Conservation (phyloP, 208 protist species). For the Phytomonas francai region DNA sequence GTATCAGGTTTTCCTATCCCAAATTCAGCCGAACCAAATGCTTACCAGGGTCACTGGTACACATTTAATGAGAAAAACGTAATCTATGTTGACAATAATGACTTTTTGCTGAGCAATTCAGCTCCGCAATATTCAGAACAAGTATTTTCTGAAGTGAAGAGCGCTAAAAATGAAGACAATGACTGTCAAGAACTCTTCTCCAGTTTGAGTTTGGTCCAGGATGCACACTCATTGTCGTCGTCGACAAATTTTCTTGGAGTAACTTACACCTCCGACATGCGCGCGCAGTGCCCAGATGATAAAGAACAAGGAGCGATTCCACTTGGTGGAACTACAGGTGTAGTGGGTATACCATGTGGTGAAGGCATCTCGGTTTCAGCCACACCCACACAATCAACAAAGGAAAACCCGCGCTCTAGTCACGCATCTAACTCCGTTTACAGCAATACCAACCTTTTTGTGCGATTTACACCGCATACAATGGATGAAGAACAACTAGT, state of each 20-base stretch:
- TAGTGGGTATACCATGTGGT: background rate
- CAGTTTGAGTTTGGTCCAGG: background rate
- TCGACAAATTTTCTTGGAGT: background rate
- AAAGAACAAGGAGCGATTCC: background rate
- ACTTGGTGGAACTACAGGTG: background rate
- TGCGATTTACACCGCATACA: conserved; percentile 33
- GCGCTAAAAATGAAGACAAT: background rate
- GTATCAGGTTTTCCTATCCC: background rate
- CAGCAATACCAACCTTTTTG: conserved; percentile 54
- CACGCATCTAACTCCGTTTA: conserved; percentile 9
- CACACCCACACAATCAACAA: background rate
- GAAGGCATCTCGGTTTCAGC: background rate
- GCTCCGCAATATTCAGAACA: background rate
- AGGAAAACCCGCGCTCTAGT: background rate
- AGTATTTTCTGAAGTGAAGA: conserved; percentile 1
- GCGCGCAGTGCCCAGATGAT: background rate
- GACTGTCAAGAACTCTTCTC: background rate
- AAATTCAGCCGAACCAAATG: background rate
- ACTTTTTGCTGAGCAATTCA: background rate
- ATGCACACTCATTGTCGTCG: background rate
- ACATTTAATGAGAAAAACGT: background rate
- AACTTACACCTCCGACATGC: background rate
- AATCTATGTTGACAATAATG: background rate
- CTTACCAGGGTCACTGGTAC: background rate
- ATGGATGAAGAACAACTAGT: conserved; percentile 40